phyloP scores from a whole-genome alignment of 148 eudicot species.

The Simmondsia chinensis region DNA sequence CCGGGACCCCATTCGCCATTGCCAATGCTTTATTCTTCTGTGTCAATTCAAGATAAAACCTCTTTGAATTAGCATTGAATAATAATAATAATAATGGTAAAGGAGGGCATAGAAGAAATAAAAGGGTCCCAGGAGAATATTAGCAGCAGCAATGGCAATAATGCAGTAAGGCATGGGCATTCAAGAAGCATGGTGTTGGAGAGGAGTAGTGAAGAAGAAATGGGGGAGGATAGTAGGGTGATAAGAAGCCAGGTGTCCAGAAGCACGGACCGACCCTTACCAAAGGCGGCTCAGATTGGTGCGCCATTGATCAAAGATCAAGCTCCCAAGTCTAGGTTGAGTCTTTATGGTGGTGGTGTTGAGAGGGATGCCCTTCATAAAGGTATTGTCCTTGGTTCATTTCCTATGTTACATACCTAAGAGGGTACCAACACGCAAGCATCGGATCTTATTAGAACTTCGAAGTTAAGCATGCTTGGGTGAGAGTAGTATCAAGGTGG shows the following conservation, averaged over 20 bases:
- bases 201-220: conserved; percentile 11
- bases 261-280: conserved; percentile 8
- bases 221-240: conserved; percentile 16
- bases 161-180: conserved; percentile 18
- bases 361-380: conserved; percentile 13
- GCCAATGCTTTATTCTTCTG: too few relatives aligned
- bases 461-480: too few relatives aligned
- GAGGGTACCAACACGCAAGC: too few relatives aligned
- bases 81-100: too few relatives aligned
- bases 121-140: conserved; percentile 1
- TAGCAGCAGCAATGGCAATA: conserved; percentile 1
- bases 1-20: too few relatives aligned
- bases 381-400: conserved; percentile 2
- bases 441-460: too few relatives aligned
- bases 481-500: too few relatives aligned
- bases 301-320: conserved; percentile 15
- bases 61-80: too few relatives aligned
- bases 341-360: neutral
- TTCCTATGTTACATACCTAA: too few relatives aligned
- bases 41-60: too few relatives aligned
- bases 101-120: too few relatives aligned
- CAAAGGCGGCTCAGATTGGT: conserved; percentile 17
- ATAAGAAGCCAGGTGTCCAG: conserved; percentile 8
- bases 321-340: conserved; percentile 11
- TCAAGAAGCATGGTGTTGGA: conserved; percentile 26